Evolutionary conservation across 176 grass and related monocot genomes (phyloP).

Genomic region (Olyra latifolia): DNA sequence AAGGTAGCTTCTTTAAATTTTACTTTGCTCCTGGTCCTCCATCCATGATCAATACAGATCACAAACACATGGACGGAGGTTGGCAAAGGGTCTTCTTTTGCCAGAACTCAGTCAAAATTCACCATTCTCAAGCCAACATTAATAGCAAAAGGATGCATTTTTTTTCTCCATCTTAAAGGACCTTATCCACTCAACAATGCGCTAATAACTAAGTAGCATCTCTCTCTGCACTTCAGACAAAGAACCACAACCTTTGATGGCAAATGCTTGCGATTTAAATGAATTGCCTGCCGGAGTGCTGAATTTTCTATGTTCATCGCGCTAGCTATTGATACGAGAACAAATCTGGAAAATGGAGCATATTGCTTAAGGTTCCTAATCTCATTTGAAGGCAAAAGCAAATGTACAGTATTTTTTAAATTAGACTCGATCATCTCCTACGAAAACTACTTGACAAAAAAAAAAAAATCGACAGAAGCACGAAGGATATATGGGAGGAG

Average conservation of each 20-base stretch:
- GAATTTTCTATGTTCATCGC: not conserved
- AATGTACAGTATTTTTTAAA: not conserved
- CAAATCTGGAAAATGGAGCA: not conserved
- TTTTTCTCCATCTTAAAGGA: not conserved
- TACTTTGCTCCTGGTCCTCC: conserved; percentile 28
- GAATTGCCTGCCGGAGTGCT: not conserved
- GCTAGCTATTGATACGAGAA: not conserved
- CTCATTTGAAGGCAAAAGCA: not conserved
- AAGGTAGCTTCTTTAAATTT: conserved; percentile 41
- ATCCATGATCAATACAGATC: conserved; percentile 27
- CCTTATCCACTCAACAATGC: conserved; percentile 34
- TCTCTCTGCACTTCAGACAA: not conserved
- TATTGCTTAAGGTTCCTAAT: not conserved
- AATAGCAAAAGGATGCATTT: not conserved
- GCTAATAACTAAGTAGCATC: not conserved
- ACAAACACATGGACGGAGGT: conserved; percentile 34
- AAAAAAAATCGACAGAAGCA: not conserved
- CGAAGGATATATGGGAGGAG: not conserved
- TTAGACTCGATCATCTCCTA: not conserved
- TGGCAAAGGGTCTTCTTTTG: conserved; percentile 22
- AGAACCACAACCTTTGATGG: not conserved
- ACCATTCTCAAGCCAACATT: not conserved
- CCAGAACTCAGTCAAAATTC: conserved; percentile 7
- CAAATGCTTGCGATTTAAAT: not conserved
- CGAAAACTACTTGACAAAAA: not conserved